These are phyloP conservation scores for Centella asiatica DNA, from an alignment of 129 eudicot species.

Conservation along the genomic window DNA sequence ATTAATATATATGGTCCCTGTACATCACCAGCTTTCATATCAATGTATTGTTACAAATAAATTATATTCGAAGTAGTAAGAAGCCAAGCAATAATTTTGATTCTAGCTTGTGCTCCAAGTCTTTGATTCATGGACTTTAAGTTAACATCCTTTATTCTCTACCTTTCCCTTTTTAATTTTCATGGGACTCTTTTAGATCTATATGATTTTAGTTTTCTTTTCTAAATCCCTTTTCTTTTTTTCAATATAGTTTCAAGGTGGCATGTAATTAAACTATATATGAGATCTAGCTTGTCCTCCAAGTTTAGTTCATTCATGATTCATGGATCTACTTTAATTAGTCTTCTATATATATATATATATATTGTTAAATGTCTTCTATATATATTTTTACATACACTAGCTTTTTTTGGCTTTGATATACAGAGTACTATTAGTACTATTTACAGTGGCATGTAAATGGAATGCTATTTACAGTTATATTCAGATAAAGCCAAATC, in stretches of 20 bases:
- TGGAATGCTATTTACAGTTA: too few relatives aligned
- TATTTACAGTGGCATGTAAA: too few relatives aligned
- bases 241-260: not conserved
- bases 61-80: not conserved
- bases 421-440: too few relatives aligned
- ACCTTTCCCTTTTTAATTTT: not conserved
- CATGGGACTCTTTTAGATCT: not conserved
- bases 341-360: not conserved
- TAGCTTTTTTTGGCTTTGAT: too few relatives aligned
- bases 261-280: not conserved
- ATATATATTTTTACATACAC: too few relatives aligned
- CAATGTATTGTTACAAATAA: too few relatives aligned
- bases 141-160: not conserved
- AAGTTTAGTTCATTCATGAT: conserved; percentile 9
- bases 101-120: conserved; percentile 8
- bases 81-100: not conserved
- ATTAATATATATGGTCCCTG: too few relatives aligned
- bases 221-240: not conserved
- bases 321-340: not conserved
- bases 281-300: conserved; percentile 15
- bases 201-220: not conserved
- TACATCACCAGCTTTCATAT: too few relatives aligned
- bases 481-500: too few relatives aligned
- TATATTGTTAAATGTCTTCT: not conserved
- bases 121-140: conserved; percentile 3